Evolutionary conservation across 2,329 filamentous ascomycete genomes (phyloP), one percentile per base, ranked within the genome.

Genomic region (Arachnopeziza araneosa): DNA sequence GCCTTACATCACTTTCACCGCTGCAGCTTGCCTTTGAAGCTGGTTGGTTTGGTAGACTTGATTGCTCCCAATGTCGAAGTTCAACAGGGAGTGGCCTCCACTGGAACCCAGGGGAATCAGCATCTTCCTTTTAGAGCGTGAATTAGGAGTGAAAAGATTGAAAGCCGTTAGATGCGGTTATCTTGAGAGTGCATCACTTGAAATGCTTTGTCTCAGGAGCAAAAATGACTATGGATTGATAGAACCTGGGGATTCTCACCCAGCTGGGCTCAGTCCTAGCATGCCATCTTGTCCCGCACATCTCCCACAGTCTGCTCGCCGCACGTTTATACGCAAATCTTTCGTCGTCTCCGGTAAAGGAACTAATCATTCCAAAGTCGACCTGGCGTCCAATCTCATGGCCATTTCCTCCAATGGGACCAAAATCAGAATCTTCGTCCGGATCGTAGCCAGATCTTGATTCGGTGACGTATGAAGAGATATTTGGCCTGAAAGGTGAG

Each of bases 311-410:
- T n/a, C 90, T 78, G 65, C 87, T 90, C 51, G 84, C 80, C 1
- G 90, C 90, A 24, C 90, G 80, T 73, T 90, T 90, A 67, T 91
- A 93, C 0, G 90, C 90, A 71, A 95, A 95, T 14, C 84, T 79
- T 72, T 93, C 90, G 71, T 93, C 90, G 71, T 93, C 88, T 14
- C 90, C 90, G 0, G 88, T 93, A 68, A 93, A 89, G 0, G 83
- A 84, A 12, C 80, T 77, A 0, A 86, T 81, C 64, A 87, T 85
- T 55, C 79, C 82, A 69, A 93, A 95, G 69, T 93, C 82, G 1
- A 73, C 68, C 49, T 62, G 60, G 14, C 71, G 67, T 50, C 75
- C 71, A n/a, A 82, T 73, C 57, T 74, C 72, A 44, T 64, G 71
- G 50, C 70, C 64, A 66, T 70, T 56, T 64, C 74, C 56, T 75